phyloP scores from a whole-genome alignment of 352 stramenopile species.

The Globisporangium solare region DNA sequence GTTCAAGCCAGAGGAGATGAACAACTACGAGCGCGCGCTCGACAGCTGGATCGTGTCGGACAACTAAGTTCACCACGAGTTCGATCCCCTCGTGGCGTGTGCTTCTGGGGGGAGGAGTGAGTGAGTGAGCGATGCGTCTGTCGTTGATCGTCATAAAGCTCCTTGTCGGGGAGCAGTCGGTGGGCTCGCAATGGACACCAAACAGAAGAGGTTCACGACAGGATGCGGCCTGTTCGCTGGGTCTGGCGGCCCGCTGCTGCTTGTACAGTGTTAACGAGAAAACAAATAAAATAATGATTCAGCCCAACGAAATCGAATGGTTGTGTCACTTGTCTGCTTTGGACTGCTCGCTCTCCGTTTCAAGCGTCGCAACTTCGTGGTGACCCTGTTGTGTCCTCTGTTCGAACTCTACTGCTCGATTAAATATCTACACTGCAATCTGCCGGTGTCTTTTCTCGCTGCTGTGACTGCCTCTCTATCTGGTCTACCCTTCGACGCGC shows the following conservation, averaged over 20 bases:
- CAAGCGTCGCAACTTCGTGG: too few species aligned
- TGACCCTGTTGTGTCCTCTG: too few species aligned
- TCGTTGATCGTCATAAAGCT: background rate
- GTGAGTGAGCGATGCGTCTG: background rate
- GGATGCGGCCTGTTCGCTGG: background rate
- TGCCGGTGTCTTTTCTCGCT: background rate
- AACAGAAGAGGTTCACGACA: background rate
- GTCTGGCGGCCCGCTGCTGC: background rate
- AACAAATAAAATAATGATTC: background rate
- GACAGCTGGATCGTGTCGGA: conserved; percentile 87
- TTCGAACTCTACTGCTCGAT: too few species aligned
- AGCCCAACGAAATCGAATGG: background rate
- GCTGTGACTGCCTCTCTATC: background rate
- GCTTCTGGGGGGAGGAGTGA: background rate
- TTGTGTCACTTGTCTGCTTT: too few species aligned
- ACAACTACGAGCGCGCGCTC: conserved; percentile 86
- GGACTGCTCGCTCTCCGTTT: too few species aligned
- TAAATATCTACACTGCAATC: too few species aligned
- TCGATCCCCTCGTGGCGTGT: background rate
- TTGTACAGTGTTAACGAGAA: conserved; percentile 3
- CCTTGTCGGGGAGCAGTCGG: background rate
- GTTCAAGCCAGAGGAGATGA: conserved; percentile 90
- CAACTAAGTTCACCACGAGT: conserved; percentile 47
- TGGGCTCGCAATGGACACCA: background rate
- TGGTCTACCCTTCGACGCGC: conserved; percentile 15